phyloP scores from a whole-genome alignment of 2,329 filamentous ascomycete species.

The Fusarium gaditjirri region DNA sequence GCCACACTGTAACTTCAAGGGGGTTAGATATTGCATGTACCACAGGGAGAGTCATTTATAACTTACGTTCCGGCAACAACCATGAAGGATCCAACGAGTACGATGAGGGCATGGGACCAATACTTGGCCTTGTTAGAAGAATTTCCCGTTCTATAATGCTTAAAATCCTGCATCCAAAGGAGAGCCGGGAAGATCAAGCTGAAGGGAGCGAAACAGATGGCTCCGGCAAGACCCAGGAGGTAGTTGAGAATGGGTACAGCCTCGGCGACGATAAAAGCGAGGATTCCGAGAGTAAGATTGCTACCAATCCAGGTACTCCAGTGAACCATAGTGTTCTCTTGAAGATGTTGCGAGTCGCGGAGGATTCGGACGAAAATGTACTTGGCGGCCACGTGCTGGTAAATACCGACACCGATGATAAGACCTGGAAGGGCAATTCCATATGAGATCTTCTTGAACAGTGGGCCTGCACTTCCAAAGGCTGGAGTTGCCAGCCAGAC shows the following conservation, averaged over 20 bases:
- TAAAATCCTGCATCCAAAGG: neutral
- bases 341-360: neutral
- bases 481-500: neutral
- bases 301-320: constrained; percentile 1
- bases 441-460: neutral
- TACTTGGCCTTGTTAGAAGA: neutral
- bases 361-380: neutral
- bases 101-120: neutral
- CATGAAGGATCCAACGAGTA: neutral
- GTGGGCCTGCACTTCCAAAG: neutral
- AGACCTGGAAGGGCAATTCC: constrained; percentile 2
- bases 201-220: neutral
- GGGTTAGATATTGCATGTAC: neutral
- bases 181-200: neutral
- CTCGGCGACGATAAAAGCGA: neutral
- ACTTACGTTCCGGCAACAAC: constrained; percentile 4
- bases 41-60: accelerated
- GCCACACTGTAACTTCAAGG: neutral
- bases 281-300: neutral
- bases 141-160: neutral
- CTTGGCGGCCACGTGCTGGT: neutral
- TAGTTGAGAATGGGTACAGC: constrained; percentile 1
- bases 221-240: neutral
- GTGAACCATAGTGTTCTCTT: neutral
- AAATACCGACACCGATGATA: neutral